Base-by-base conservation (phyloP, 2,329 filamentous ascomycete genomes). In the Hymenoscyphus fructigenus region DNA sequence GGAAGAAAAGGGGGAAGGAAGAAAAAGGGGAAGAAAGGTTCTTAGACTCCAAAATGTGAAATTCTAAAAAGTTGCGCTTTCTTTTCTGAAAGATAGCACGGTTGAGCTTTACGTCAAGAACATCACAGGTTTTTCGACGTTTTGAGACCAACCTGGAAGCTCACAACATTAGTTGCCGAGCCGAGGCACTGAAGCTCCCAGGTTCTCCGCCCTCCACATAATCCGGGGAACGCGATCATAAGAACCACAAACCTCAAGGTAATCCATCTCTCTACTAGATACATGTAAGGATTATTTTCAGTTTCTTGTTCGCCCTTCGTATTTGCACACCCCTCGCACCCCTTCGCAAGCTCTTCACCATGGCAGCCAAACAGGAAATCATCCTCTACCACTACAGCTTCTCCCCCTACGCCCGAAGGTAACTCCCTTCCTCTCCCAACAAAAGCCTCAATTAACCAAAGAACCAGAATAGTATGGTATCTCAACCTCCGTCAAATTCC, bases 371-470 rank as follows among this genome's bases (percentile, higher is more conserved):
- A 3, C 61, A 65, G 10, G 69, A 73, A 57, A 67, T 74, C 23
- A 79, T 90, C 7, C 72, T 91, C 1, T 91, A 88, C 75, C 87
- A 90, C 75, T 91, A 91, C 74, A 74, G 80, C 17, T 82, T 80
- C 71, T 91, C 88, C 12, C 88, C 88, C 0, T 91, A 85, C 71
- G 88, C 87, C 7, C 81, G 81, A 62, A 79, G 88, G 65, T 72
- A 65, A 17, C 38, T 59, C 17, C 14, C 15, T 28, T 34, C 56
- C 20, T 47, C 20, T 5, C 1, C 2, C 1, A 2, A 26, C 14
- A 17, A 38, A 14, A 12, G 14, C n/a, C 20, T 44, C 14, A 14
- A 36, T 38, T 26, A 9, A 15, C 34, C 44, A 50, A n/a, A 50
- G 44, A 50, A 50, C 5, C 34, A 74, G 72, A 55, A 76, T 91